Conservation (phyloP, 2,329 filamentous ascomycete genomes). For the Diaporthe nobilis region DNA sequence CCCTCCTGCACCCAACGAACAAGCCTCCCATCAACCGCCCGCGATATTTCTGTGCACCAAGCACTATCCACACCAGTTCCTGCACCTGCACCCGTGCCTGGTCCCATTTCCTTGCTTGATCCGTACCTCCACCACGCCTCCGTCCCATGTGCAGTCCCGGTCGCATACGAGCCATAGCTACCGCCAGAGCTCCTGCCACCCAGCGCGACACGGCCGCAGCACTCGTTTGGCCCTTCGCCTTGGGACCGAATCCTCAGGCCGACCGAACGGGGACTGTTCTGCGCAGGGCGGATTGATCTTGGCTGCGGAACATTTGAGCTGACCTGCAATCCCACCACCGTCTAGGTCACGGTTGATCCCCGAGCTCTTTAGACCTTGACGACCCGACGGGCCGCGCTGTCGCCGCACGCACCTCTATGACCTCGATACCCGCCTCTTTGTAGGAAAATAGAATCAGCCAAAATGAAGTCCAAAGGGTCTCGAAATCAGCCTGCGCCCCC, state of each 20-base stretch:
- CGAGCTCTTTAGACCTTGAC: slow-evolving; percentile 29
- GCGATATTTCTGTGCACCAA: slow-evolving; percentile 32
- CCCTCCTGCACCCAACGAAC: slow-evolving; percentile 35
- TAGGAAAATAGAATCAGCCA: slow-evolving; percentile 29
- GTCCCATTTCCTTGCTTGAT: slow-evolving; percentile 18
- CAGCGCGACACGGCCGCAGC: slow-evolving; percentile 19
- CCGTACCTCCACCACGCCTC: slow-evolving; percentile 9
- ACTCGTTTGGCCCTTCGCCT: slow-evolving; percentile 12
- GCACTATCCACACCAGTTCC: slow-evolving; percentile 20
- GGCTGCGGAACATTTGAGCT: slow-evolving; percentile 24
- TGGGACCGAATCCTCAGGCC: slow-evolving; percentile 8
- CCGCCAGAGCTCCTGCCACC: slow-evolving; percentile 11
- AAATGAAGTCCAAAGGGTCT: slow-evolving; percentile 49
- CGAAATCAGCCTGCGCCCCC: slow-evolving; percentile 49
- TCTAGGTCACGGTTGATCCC: slow-evolving; percentile 35
- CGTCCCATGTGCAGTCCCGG: slow-evolving; percentile 24
- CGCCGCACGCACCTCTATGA: slow-evolving; percentile 40
- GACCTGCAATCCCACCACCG: slow-evolving; percentile 20
- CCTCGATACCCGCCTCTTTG: slow-evolving; percentile 22
- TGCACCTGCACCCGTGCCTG: slow-evolving; percentile 9
- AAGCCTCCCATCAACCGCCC: slow-evolving; percentile 28
- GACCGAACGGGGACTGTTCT: background rate
- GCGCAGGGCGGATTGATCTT: background rate
- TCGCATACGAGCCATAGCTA: slow-evolving; percentile 34
- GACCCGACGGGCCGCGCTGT: slow-evolving; percentile 39